Conservation (phyloP, 2,329 filamentous ascomycete species). For the Colletotrichum endophyticum region DNA sequence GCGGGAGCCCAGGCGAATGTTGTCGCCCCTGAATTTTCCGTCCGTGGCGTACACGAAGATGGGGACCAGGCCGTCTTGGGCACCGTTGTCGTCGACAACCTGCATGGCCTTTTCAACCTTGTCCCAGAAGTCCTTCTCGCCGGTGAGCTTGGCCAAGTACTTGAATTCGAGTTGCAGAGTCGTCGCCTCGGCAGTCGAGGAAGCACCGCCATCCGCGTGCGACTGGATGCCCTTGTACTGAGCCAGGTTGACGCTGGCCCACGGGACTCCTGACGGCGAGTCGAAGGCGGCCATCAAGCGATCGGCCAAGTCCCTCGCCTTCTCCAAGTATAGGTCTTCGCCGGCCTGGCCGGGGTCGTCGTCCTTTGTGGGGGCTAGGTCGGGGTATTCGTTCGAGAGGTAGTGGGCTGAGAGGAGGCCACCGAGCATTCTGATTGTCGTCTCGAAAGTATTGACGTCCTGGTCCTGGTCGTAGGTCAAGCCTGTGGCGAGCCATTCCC, state of each 20-base stretch:
- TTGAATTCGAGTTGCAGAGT: constrained; percentile 96
- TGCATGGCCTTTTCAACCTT: constrained; percentile 91
- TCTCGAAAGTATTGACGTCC: constrained; percentile 97
- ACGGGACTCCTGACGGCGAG: constrained; percentile 84
- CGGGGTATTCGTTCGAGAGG: constrained; percentile 81
- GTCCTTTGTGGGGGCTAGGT: constrained; percentile 76
- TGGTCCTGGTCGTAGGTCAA: constrained; percentile 90
- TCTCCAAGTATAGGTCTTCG: constrained; percentile 94
- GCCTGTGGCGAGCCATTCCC: constrained; percentile 84
- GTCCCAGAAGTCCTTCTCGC: constrained; percentile 92
- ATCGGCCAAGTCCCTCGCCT: constrained; percentile 91
- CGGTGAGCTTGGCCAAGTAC: constrained; percentile 92
- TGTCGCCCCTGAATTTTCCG: constrained; percentile 80
- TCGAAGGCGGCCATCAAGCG: constrained; percentile 88
- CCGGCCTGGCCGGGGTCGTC: constrained; percentile 75
- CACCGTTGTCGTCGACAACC: constrained; percentile 82
- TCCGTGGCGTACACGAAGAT: constrained; percentile 86
- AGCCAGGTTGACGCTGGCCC: constrained; percentile 86
- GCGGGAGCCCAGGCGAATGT: constrained; percentile 90
- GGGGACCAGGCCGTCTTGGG: constrained; percentile 82
- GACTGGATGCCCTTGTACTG: constrained; percentile 78
- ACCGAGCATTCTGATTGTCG: constrained; percentile 96
- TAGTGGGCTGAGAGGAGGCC: constrained; percentile 94
- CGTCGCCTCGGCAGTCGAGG: constrained; percentile 92
- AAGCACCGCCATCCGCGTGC: constrained; percentile 84